Evolutionary conservation across 805 yeast species (phyloP).

Genomic region (Metschnikowia baotianmanensis): DNA sequence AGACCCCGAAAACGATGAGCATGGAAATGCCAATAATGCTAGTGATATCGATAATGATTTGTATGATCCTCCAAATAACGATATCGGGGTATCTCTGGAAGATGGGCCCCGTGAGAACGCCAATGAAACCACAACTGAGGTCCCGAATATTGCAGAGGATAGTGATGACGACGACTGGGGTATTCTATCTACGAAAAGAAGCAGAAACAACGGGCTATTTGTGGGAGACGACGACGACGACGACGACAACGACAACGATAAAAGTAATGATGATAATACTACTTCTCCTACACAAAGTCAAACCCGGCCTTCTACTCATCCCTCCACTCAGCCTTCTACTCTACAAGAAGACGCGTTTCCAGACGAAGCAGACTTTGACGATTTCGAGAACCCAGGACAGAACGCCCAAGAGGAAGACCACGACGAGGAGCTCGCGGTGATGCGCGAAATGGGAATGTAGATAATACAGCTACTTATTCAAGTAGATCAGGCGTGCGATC

Average conservation of each 20-base stretch:
- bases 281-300: too few relatives aligned
- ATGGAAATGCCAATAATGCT: conserved; percentile 5
- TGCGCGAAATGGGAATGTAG: conserved; percentile 38
- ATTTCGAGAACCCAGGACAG: conserved; percentile 4
- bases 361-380: conserved; percentile 23
- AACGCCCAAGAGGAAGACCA: conserved; percentile 11
- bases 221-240: conserved; percentile 34
- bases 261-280: not conserved
- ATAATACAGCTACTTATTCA: conserved; percentile 3
- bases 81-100: conserved; percentile 2
- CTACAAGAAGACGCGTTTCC: not conserved
- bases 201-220: conserved; percentile 25
- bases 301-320: too few relatives aligned
- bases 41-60: conserved; percentile 15
- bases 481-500: conserved; percentile 39
- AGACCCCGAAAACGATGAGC: conserved; percentile 8
- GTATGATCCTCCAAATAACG: conserved; percentile 10
- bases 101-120: too few relatives aligned
- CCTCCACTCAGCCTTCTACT: not conserved
- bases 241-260: conserved; percentile 17
- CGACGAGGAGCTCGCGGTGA: conserved; percentile 33
- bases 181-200: conserved; percentile 14
- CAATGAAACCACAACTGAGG: too few relatives aligned
- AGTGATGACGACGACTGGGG: conserved; percentile 23
- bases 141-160: conserved; percentile 1